A percentile compares a stretch with the other conserved stretches of the same genome.
phyloP scores from a whole-genome alignment of 2,329 filamentous ascomycete species.

The Stachybotrys echinatus region DNA sequence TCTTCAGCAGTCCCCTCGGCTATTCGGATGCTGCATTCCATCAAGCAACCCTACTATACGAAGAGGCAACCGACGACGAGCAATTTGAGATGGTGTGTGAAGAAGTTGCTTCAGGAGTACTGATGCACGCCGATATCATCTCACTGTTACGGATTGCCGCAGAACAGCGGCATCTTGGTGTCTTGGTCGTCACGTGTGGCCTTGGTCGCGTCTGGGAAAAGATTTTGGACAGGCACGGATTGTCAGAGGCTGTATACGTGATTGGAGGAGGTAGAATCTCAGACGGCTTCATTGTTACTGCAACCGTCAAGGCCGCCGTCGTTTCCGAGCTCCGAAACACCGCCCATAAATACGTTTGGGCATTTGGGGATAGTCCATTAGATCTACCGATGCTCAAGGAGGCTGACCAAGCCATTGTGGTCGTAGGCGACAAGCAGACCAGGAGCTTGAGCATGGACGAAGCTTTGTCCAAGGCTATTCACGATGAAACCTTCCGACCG shows the following conservation, averaged over 20 bases:
- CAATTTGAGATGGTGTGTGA: conserved; percentile 40
- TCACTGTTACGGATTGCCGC: conserved; percentile 30
- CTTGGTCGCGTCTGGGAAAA: conserved; percentile 49
- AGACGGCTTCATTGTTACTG: conserved; percentile 45
- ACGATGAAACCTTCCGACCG: conserved; percentile 29
- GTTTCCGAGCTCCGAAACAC: conserved; percentile 32
- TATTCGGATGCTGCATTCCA: conserved; percentile 52
- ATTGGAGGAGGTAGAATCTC: conserved; percentile 45
- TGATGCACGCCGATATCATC: conserved; percentile 42
- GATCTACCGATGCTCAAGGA: conserved; percentile 51
- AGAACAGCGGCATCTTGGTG: conserved; percentile 30
- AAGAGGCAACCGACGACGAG: conserved; percentile 31
- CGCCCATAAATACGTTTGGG: conserved; percentile 41
- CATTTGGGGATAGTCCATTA: conserved; percentile 55
- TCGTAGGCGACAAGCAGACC: conserved; percentile 40
- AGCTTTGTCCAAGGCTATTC: conserved; percentile 35
- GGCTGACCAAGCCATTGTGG: conserved; percentile 49
- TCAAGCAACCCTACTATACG: conserved; percentile 47
- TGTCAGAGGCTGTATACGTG: conserved; percentile 38
- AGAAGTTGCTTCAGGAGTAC: conserved; percentile 32
- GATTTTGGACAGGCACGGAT: conserved; percentile 36
- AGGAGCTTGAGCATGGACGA: conserved; percentile 50
- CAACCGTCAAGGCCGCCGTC: conserved; percentile 41
- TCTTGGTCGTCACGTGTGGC: conserved; percentile 51
- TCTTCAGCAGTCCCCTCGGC: conserved; percentile 41